Base-by-base conservation (phyloP, 371 early-diverging fungal species). In the Mucor sp. region DNA sequence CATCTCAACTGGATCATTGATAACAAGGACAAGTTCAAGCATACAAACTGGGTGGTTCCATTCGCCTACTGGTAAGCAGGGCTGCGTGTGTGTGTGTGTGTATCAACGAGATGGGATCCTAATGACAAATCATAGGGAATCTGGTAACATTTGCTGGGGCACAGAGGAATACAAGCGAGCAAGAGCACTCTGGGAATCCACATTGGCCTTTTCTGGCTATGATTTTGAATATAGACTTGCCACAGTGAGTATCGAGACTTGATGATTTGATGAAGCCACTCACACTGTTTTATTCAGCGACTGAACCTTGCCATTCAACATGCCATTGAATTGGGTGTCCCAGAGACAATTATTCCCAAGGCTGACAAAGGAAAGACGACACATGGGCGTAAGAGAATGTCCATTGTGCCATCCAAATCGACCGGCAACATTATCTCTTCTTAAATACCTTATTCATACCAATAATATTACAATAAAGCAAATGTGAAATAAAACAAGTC, bases 1-100 rank as follows among this genome's bases (percentile, higher is more conserved):
- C 81, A 84, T 62, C 57, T 87, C 53, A 84, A 82, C 48, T 89
- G 89, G 89, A 82, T 89, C 25, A 65, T 87, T 59, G 89, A 87
- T 59, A 78, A 86, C 58, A 75, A 78, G 32, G 74, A 75, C 30
- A 81, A 78, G 59, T 81, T 86, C 55, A 72, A 68, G 23, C 74
- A 83, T 21, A 80, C 85, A 30, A 84, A 80, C 39, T 89, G 87
- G 87, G 69, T 87, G 9, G 75, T 85, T 7, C 89, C 89, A 9
- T 89, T 86, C 66, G 81, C 88, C 21, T 87, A 81, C 66, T 89
- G 88, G 83, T 76, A 83, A 76, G 43, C 39, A 4, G 9, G 3
- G 15, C 15, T 33, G 8, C 8, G 6, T 41, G 35, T 37, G 41
- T n/a, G 35, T 7, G 32, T 32, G 35, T 9, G n/a, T 30, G 8